A percentile compares a stretch with the other conserved stretches of the same genome.
Conservation (phyloP, 768 basidiomycete genomes). For the Termitomyces sp. region DNA sequence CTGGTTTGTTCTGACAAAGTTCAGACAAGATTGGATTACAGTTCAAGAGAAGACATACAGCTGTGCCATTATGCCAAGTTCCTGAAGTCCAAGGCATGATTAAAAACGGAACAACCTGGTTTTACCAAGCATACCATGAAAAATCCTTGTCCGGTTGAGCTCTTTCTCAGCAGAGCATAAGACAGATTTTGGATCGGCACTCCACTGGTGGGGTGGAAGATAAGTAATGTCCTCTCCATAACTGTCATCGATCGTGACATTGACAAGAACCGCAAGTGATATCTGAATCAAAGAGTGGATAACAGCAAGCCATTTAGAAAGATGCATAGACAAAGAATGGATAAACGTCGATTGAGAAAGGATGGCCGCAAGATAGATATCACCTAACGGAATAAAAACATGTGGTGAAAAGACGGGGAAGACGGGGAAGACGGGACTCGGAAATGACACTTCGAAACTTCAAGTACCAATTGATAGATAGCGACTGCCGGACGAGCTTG, state of each 20-base stretch:
- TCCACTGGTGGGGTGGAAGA: slow-evolving; percentile 27
- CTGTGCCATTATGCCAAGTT: slow-evolving; percentile 31
- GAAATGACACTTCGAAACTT: background rate
- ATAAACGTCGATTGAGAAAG: slow-evolving; percentile 2
- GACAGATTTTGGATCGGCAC: slow-evolving; percentile 18
- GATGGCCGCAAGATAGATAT: background rate
- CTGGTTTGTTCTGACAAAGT: slow-evolving; percentile 7
- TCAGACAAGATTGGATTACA: slow-evolving; percentile 8
- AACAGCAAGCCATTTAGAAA: slow-evolving; percentile 4
- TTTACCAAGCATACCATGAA: slow-evolving; percentile 10
- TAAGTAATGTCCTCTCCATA: slow-evolving; percentile 25
- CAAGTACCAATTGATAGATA: background rate
- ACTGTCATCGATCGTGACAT: slow-evolving; percentile 39
- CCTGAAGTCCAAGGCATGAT: slow-evolving; percentile 2
- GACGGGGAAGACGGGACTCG: background rate
- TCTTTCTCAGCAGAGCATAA: slow-evolving; percentile 18
- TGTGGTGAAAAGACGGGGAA: background rate
- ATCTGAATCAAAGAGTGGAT: slow-evolving; percentile 7
- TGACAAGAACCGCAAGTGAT: slow-evolving; percentile 16
- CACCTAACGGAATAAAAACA: background rate
- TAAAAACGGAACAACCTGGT: background rate
- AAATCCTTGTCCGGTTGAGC: slow-evolving; percentile 13
- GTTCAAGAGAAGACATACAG: slow-evolving; percentile 6
- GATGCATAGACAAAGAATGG: slow-evolving; percentile 13
- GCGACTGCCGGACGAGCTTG: background rate